Conservation (phyloP, 208 protist species). For the Acanthamoeba triangularis region DNA sequence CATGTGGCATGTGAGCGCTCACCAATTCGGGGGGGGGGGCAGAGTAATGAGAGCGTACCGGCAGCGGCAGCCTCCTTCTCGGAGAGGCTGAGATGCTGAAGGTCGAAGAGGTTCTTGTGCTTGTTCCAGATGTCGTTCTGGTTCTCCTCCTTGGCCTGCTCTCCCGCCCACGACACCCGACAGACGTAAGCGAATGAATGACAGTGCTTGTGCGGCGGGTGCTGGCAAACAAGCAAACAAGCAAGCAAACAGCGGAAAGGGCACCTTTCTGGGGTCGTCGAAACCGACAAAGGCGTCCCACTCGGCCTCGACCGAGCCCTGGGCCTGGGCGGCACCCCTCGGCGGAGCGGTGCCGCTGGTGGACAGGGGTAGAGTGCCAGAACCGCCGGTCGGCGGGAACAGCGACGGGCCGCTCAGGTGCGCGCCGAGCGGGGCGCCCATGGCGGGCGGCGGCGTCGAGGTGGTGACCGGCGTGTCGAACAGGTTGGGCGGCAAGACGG, state of each 20-base stretch:
- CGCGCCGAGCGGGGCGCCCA: not conserved
- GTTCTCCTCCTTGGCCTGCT: not conserved
- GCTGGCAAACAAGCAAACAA: not conserved
- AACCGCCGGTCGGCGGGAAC: not conserved
- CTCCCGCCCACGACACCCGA: not conserved
- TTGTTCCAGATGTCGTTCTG: not conserved
- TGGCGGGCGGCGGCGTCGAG: not conserved
- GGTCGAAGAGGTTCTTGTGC: conserved; percentile 11
- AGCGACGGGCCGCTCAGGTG: not conserved
- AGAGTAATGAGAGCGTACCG: not conserved
- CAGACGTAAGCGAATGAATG: not conserved
- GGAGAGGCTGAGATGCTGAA: not conserved
- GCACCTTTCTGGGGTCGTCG: not conserved
- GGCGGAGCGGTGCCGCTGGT: too few species aligned
- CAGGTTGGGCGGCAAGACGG: not conserved
- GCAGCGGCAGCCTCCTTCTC: not conserved
- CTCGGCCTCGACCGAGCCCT: not conserved
- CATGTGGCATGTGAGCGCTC: not conserved
- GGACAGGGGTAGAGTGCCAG: too few species aligned
- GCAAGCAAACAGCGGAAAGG: not conserved
- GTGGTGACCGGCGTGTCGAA: not conserved
- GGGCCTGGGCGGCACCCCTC: too few species aligned
- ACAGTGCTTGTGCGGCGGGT: too few species aligned
- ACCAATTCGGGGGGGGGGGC: not conserved
- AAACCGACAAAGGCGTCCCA: not conserved